These are phyloP conservation scores for Pseudozyma thailandica DNA, from an alignment of 1,284 basidiomycete genomes.

Conservation along the genomic window DNA sequence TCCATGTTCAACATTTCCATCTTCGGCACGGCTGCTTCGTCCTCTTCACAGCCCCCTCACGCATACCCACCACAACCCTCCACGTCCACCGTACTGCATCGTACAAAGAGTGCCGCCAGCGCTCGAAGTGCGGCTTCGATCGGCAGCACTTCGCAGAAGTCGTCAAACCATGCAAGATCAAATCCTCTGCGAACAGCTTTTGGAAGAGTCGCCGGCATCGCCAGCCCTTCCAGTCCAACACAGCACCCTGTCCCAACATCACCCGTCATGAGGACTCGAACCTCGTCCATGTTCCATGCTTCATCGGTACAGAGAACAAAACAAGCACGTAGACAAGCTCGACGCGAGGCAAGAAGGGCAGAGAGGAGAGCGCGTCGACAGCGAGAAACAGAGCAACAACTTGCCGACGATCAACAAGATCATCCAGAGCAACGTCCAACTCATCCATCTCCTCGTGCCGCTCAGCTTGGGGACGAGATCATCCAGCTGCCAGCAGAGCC, in stretches of 20 bases:
- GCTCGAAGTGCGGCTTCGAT: slow-evolving; percentile 9
- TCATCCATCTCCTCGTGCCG: slow-evolving; percentile 15
- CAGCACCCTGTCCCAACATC: slow-evolving; percentile 5
- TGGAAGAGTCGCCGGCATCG: slow-evolving; percentile 21
- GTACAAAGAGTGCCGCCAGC: slow-evolving; percentile 23
- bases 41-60: slow-evolving; percentile 8
- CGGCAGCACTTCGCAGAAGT: slow-evolving; percentile 21
- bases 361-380: slow-evolving; percentile 19
- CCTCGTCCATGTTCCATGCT: slow-evolving; percentile 18
- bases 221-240: slow-evolving; percentile 22
- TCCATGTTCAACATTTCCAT: slow-evolving; percentile 38
- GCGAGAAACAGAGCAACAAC: slow-evolving; percentile 17
- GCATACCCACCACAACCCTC: slow-evolving; percentile 22
- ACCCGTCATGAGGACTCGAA: slow-evolving; percentile 2
- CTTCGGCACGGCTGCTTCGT: slow-evolving; percentile 4
- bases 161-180: slow-evolving; percentile 14
- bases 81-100: slow-evolving; percentile 16
- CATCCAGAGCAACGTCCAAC: neutral
- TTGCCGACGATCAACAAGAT: slow-evolving; percentile 19
- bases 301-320: slow-evolving; percentile 40
- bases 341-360: slow-evolving; percentile 22
- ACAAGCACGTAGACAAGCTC: slow-evolving; percentile 32
- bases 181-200: slow-evolving; percentile 28
- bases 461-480: slow-evolving; percentile 40
- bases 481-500: slow-evolving; percentile 41